Base-by-base conservation (phyloP, 139 green algal genomes). In the Trebouxia sp. region DNA sequence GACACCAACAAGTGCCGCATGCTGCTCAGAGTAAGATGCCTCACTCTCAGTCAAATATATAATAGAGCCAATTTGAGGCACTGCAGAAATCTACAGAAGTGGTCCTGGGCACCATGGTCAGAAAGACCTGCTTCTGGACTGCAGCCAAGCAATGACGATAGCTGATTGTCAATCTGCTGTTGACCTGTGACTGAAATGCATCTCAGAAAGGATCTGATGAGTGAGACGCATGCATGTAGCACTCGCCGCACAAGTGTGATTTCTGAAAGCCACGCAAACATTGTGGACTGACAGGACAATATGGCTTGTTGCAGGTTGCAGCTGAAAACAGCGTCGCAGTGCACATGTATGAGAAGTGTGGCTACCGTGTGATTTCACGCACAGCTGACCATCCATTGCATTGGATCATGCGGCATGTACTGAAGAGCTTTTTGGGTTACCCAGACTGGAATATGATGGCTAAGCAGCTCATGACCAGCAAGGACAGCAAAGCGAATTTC, bases 301-400 rank as follows among this genome's bases (percentile, higher is more conserved):
- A 51, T 8, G 14, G 1, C 12, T 47, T 35, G 24, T 26, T 43
- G 45, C 74, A 79, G 74, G 74, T 79, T 26, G 74, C 74, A 47
- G 74, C 74, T 8, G 28, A 32, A n/a, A 79, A 79, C 28, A 65
- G 37, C 45, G 47, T 79, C 14, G 74, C 74, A 43, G 47, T 66
- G 26, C 74, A 55, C 74, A 65, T 79, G 74, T 79, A 79, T 38
- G 74, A 50, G 28, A 79, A 79, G 47, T 79, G 74, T 32, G 74
- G 74, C n/a, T 79, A 79, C 43, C 22, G 11, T 28, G 47, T 79
- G 28, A 65, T 79, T 15, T 53, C 42, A 12, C 17, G 47, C 14
- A 79, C 74, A 42, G 50, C 30, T 22, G 74, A 79, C 20, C 35
- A 65, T 47, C 74, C 74, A 12, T 20, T 79, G 3, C 45, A 65